A percentile compares a stretch with the other conserved stretches of the same genome.
phyloP scores from a whole-genome alignment of 2,329 filamentous ascomycete species.

The Paraphaeosphaeria minitans region DNA sequence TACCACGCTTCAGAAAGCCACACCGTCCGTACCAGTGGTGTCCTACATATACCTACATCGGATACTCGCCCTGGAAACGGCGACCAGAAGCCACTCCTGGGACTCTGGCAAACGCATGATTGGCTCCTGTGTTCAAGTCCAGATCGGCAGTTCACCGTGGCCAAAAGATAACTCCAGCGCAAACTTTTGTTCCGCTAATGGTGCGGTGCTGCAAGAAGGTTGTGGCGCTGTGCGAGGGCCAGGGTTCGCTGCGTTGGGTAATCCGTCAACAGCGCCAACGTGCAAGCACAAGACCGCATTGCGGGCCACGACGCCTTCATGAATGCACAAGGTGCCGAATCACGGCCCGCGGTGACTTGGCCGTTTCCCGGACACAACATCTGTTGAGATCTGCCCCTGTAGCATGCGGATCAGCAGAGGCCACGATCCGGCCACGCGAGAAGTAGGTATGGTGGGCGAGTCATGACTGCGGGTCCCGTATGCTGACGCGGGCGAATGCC shows the following conservation, averaged over 20 bases:
- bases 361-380: conserved; percentile 4
- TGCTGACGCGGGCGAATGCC: background rate
- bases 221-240: background rate
- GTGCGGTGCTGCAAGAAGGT: background rate
- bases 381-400: background rate
- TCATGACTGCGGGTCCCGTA: background rate
- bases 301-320: background rate
- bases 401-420: background rate
- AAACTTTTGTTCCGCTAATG: background rate
- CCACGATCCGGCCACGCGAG: background rate
- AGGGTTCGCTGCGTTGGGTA: background rate
- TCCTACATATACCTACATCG: background rate
- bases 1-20: background rate
- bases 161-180: background rate
- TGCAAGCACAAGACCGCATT: background rate
- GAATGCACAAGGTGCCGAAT: background rate
- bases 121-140: background rate
- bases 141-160: background rate
- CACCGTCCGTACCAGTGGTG: background rate
- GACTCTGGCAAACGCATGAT: background rate
- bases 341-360: background rate
- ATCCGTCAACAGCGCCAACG: background rate
- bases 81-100: background rate
- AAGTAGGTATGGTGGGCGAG: background rate
- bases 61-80: background rate